Evolutionary conservation across 305 asterid genomes (phyloP).

Genomic region (Solanum hybrid): DNA sequence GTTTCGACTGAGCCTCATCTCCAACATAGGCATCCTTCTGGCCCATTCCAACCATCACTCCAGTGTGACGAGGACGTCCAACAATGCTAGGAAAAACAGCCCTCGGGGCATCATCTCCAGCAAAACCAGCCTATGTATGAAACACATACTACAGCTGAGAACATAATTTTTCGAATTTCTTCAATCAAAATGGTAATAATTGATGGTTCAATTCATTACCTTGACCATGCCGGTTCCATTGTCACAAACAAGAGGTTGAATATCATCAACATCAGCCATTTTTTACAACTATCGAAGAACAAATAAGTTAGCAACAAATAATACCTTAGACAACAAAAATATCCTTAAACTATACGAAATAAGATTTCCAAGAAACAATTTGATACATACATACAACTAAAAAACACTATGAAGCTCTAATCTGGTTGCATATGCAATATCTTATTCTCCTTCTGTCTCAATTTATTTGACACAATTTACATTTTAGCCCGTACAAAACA

Average conservation of each 20-base stretch:
- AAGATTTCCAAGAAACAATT: neutral
- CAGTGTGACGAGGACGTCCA: slow-evolving; percentile 23
- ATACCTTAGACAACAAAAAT: neutral
- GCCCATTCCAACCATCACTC: slow-evolving; percentile 25
- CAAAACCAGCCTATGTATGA: slow-evolving; percentile 20
- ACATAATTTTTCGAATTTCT: neutral
- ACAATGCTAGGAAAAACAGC: slow-evolving; percentile 22
- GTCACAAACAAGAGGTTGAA: slow-evolving; percentile 24
- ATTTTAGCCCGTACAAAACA: neutral
- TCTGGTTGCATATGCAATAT: neutral
- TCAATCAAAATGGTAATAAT: neutral
- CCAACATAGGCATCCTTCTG: slow-evolving; percentile 24
- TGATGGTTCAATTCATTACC: neutral
- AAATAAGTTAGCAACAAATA: neutral
- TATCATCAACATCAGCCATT: slow-evolving; percentile 21
- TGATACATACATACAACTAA: neutral
- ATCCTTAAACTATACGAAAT: neutral
- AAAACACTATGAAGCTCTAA: neutral
- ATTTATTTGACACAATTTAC: neutral
- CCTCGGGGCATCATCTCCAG: slow-evolving; percentile 27
- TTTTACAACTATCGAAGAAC: neutral
- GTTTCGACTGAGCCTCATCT: slow-evolving; percentile 21
- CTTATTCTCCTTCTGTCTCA: neutral
- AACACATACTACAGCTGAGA: neutral
- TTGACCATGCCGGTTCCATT: slow-evolving; percentile 25